phyloP scores from a whole-genome alignment of 2,329 filamentous ascomycete genomes.

The Fusarium subtropicale region DNA sequence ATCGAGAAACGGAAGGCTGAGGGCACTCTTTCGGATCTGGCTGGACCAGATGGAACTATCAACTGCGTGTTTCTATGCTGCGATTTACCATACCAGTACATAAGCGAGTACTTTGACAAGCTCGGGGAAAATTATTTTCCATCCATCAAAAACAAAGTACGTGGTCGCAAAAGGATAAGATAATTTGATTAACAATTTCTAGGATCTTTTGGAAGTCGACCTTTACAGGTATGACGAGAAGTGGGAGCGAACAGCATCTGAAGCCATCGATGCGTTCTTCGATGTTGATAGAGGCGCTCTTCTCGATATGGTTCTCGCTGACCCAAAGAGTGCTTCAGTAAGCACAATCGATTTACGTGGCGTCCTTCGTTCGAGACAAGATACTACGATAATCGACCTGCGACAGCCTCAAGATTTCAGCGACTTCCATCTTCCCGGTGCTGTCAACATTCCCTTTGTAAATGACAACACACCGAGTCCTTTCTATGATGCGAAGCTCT shows the following conservation, averaged over 20 bases:
- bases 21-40: slow-evolving; percentile 58
- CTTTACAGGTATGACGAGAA: slow-evolving; percentile 45
- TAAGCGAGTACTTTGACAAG: slow-evolving; percentile 70
- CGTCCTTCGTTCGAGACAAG: slow-evolving; percentile 36
- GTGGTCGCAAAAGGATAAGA: neutral
- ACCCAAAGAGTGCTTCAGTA: slow-evolving; percentile 2
- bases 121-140: slow-evolving; percentile 62
- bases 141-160: slow-evolving; percentile 58
- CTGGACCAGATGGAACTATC: slow-evolving; percentile 58
- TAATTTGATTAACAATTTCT: neutral
- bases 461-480: slow-evolving; percentile 54
- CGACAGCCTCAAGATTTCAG: slow-evolving; percentile 57
- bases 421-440: slow-evolving; percentile 56
- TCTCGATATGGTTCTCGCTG: slow-evolving; percentile 22
- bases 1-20: slow-evolving; percentile 61
- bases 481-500: slow-evolving; percentile 57
- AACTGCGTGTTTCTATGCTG: slow-evolving; percentile 71
- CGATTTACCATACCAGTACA: slow-evolving; percentile 72
- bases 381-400: slow-evolving; percentile 58
- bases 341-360: slow-evolving; percentile 8
- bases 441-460: slow-evolving; percentile 59
- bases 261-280: slow-evolving; percentile 29
- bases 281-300: slow-evolving; percentile 28
- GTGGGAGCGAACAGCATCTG: slow-evolving; percentile 41
- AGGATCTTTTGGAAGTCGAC: slow-evolving; percentile 45